Conservation (phyloP, 1,284 basidiomycete genomes). For the Fomitopsis pinicola region DNA sequence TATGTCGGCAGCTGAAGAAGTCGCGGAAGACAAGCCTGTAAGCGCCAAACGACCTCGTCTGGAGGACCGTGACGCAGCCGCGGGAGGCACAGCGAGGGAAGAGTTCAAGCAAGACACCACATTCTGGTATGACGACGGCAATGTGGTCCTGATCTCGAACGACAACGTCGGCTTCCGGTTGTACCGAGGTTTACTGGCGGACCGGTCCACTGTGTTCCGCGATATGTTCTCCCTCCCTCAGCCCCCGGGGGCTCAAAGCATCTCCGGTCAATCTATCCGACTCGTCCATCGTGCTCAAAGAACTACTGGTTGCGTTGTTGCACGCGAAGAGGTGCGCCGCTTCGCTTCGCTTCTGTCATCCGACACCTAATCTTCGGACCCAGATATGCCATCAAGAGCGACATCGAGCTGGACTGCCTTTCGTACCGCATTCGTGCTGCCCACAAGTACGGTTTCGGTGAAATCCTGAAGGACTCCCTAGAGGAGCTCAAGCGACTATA, state of each 20-base stretch:
- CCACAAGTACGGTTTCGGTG: slow-evolving; percentile 1
- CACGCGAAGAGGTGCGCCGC: too few species aligned
- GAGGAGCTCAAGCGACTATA: not conserved
- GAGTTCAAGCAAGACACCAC: too few species aligned
- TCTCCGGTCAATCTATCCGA: too few species aligned
- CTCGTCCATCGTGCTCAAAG: too few species aligned
- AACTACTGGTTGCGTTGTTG: too few species aligned
- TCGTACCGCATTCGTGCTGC: not conserved
- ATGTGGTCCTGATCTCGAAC: not conserved
- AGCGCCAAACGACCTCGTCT: too few species aligned
- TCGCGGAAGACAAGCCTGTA: too few species aligned
- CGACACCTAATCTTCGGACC: too few species aligned
- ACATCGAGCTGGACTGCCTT: not conserved
- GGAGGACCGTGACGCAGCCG: too few species aligned
- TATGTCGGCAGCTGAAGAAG: too few species aligned
- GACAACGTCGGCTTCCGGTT: not conserved
- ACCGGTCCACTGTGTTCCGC: slow-evolving; percentile 45
- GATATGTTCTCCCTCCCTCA: slow-evolving; percentile 52
- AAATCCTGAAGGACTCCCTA: not conserved
- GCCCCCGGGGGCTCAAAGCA: not conserved
- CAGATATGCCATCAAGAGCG: not conserved
- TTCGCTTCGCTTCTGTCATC: too few species aligned
- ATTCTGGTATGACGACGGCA: not conserved
- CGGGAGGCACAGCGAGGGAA: too few species aligned
- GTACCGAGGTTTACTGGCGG: not conserved